Percentiles rank a stretch among this genome's conserved stretches.
Conservation (phyloP, 331 rosid genomes). For the Quercus tomentella region DNA sequence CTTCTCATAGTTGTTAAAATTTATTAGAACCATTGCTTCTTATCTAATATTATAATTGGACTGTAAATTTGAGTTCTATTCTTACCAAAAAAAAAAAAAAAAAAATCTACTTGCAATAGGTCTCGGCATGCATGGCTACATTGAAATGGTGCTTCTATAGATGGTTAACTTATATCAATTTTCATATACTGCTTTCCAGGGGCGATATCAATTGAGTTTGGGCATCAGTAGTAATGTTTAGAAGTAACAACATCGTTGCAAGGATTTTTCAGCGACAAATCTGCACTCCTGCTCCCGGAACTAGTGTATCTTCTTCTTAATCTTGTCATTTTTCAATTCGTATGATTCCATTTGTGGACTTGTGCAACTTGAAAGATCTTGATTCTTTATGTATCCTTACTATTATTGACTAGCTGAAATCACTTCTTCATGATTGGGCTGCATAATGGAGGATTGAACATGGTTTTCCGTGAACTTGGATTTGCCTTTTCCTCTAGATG, state of each 20-base stretch:
- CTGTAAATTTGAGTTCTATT: not conserved
- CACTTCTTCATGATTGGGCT: not conserved
- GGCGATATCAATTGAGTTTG: conserved; percentile 12
- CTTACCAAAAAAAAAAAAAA: not conserved
- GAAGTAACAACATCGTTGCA: conserved; percentile 70
- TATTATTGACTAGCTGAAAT: not conserved
- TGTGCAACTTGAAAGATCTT: not conserved
- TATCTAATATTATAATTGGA: not conserved
- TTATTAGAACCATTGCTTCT: not conserved
- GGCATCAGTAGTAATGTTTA: conserved; percentile 50
- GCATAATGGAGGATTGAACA: not conserved
- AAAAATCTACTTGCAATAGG: not conserved
- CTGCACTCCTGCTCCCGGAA: conserved; percentile 78
- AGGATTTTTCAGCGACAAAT: conserved; percentile 93
- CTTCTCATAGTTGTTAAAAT: not conserved
- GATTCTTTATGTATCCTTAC: not conserved
- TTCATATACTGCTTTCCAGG: conserved; percentile 11
- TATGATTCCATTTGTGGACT: not conserved
- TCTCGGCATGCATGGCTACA: not conserved
- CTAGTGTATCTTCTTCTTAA: conserved; percentile 48
- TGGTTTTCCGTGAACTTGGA: not conserved
- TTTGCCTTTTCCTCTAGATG: not conserved
- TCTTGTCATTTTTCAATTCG: not conserved
- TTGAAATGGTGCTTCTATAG: not conserved
- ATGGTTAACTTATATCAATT: not conserved